Percentiles rank a stretch among this genome's conserved stretches.
phyloP scores from a whole-genome alignment of 148 eudicot genomes.

The Rhododendron williamsianum region DNA sequence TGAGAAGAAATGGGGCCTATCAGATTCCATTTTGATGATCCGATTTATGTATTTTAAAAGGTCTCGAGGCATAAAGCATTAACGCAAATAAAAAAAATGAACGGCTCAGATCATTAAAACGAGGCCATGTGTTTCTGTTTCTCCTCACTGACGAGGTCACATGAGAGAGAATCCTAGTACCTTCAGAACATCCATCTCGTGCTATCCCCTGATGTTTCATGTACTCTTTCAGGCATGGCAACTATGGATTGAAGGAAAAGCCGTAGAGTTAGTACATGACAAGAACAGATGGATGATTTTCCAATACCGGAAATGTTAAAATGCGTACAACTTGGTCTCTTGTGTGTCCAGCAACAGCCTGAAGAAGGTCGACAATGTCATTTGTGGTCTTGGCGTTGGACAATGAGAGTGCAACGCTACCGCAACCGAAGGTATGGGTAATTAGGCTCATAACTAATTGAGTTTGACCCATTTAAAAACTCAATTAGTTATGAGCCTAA shows the following conservation, averaged over 20 bases:
- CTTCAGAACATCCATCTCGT: not conserved
- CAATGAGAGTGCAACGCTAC: too few species aligned
- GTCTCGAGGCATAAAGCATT: not conserved
- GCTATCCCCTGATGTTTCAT: not conserved
- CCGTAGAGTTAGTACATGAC: too few species aligned
- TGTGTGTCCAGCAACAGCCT: too few species aligned
- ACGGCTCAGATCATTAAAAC: not conserved
- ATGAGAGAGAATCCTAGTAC: not conserved
- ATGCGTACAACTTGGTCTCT: too few species aligned
- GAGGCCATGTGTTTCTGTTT: not conserved
- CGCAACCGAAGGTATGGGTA: too few species aligned
- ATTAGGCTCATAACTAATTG: too few species aligned
- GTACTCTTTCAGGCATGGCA: not conserved
- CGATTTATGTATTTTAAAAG: not conserved
- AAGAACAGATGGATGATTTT: too few species aligned
- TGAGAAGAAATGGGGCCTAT: not conserved
- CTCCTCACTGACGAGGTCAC: not conserved
- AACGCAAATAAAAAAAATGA: not conserved
- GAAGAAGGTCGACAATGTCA: too few species aligned
- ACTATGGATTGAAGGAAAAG: not conserved
- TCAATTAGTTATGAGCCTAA: too few species aligned
- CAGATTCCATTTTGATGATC: not conserved
- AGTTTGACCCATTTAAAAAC: too few species aligned
- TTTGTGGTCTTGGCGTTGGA: too few species aligned
- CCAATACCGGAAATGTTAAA: too few species aligned